Base-by-base conservation (phyloP, 1,284 basidiomycete genomes). In the Agroathelia rolfsii region DNA sequence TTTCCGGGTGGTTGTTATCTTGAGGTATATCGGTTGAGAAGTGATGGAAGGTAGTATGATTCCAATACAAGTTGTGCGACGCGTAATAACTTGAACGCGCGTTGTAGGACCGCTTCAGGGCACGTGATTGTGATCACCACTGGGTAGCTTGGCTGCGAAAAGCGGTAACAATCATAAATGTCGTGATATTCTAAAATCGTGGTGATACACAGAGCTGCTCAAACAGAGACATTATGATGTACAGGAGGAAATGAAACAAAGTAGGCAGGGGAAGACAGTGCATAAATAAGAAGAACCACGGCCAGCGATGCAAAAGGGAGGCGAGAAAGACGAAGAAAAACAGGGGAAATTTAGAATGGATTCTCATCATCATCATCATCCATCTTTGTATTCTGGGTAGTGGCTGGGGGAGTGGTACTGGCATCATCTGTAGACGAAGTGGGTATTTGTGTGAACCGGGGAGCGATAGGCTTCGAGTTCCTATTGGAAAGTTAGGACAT, bases 401-500 rank as follows among this genome's bases (percentile, higher is more conserved):
- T 47, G 31, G 24, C 36, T 47, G 40, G 19, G 28, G 25, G 38
- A 34, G 38, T 49, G 28, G 40, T 37, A 31, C 43, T 47, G 22
- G 48, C 46, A 39, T 68, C 66, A 26, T 64, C 62, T 32, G 53
- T 56, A 9, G 59, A 52, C 32, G 37, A 38, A 14, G 41, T 54
- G 24, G 65, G 61, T 35, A 55, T 58, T 47, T 62, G 61, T 19
- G 64, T 55, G 49, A 82, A 79, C 6, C 82, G 64, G 33, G 66
- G 62, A 3, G 53, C 55, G 46, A 73, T 65, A 22, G 77, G 74
- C 49, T 76, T 77, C 10, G 60, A 52, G 13, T 64, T 68, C 50
- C 77, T 78, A 41, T 11, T 34, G 14, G 14, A 15, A 5, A 34
- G n/a, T 38, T 36, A 24, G 24, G 6, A 32, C 4, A 36, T 46